Evolutionary conservation across 1,284 basidiomycete genomes (phyloP), one percentile per base, ranked within the genome.

Genomic region (Meripilus lineatus): DNA sequence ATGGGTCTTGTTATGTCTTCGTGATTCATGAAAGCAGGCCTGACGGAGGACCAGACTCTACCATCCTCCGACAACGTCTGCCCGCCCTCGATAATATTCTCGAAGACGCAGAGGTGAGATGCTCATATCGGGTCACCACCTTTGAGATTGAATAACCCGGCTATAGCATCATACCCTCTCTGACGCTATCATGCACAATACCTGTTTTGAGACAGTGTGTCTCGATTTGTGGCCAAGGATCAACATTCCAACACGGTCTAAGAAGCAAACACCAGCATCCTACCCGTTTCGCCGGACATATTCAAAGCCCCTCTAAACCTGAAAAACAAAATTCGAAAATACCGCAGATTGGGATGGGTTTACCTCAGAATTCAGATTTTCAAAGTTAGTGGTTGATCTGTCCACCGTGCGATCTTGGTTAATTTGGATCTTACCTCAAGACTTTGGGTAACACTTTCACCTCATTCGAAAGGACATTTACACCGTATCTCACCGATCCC

Each of bases 1-100:
- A 96, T 64, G 93, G 93, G 20, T 84, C 91, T n/a, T 92, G 96
- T 88, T 83, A 93, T 60, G 89, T 96, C 11, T 81, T 97, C 56
- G 82, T 83, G 8, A 59, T 93, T 96, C 61, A 87, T 94, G 56
- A 86, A 88, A 62, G 81, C 87, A 8, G 93, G 94, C 60, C 67
- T 97, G 44, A 86, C 86, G 4, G 93, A 96, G 60, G 92, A 95
- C 58, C 93, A 96, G 67, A 82, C 94, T 26, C 66, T 95, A 3
- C 91, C 91, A 13, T 97, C 17, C 75, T 94, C 13, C 80, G 84
- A 33, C 79, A 93, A 57, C 73, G 96, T 22, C 70, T 94, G 2
- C 93, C 93, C 0, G 83, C 89, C 5, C 71, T 97, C 15, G 72
- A 94, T n/a, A 63, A 67, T n/a, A 89, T 96, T 47, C 67, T 96